Conservation (phyloP, 768 basidiomycete genomes). For the Lepiota venenata region DNA sequence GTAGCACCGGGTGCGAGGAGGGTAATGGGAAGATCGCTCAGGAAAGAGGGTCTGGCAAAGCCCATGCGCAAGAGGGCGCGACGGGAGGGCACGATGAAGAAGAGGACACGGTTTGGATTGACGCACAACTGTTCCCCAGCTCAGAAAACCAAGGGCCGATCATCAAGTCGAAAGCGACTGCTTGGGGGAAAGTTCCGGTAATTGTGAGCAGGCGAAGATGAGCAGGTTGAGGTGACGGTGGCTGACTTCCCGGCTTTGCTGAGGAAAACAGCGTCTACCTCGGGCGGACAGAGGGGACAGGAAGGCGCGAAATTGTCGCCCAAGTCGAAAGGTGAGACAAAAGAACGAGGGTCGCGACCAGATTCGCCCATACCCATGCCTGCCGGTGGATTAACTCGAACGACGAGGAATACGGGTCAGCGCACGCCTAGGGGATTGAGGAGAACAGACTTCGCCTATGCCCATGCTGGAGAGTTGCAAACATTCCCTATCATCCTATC, state of each 20-base stretch:
- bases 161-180: background rate
- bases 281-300: background rate
- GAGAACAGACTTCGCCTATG: constrained; percentile 6
- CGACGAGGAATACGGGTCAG: background rate
- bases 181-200: constrained; percentile 3
- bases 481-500: too few relatives aligned
- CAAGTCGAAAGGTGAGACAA: background rate
- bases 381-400: too few relatives aligned
- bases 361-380: background rate
- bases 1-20: background rate
- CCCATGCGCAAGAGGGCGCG: background rate
- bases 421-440: background rate
- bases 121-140: background rate
- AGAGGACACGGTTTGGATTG: background rate
- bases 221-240: background rate
- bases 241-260: background rate
- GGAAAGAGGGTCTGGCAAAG: background rate
- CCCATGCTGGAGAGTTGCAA: background rate
- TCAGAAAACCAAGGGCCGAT: background rate
- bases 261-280: background rate
- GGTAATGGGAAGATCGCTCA: background rate
- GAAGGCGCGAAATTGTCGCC: background rate
- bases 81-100: background rate
- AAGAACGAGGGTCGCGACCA: background rate
- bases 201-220: background rate